Percentiles rank a stretch among this genome's conserved stretches.
phyloP scores from a whole-genome alignment of 2,329 filamentous ascomycete genomes.

The Phialemoniopsis sp. region DNA sequence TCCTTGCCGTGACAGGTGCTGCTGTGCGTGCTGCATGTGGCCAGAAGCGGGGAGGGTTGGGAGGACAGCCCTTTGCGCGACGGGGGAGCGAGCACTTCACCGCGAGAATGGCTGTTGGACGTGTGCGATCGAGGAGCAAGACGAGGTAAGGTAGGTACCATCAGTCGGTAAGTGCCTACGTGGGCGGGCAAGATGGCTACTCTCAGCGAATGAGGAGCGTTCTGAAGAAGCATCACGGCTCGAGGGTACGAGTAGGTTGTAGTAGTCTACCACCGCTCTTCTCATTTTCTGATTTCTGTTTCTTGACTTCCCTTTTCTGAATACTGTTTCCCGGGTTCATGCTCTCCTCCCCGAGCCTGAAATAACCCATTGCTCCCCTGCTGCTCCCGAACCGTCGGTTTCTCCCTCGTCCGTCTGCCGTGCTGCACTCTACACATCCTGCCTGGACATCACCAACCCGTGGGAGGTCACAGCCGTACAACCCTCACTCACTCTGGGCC shows the following conservation, averaged over 20 bases:
- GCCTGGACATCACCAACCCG: slow-evolving; percentile 3
- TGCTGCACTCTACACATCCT: not conserved
- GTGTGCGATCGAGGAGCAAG: not conserved
- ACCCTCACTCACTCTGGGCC: not conserved
- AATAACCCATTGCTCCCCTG: not conserved
- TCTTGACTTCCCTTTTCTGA: not conserved
- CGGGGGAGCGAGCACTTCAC: not conserved
- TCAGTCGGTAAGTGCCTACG: too few species aligned
- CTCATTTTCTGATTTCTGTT: not conserved
- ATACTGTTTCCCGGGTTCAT: too few species aligned
- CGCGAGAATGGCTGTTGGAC: not conserved
- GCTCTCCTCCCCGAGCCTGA: slow-evolving; percentile 1
- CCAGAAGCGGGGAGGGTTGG: not conserved
- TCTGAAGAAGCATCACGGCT: too few species aligned
- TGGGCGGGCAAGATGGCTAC: too few species aligned
- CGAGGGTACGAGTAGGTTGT: too few species aligned
- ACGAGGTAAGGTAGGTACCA: too few species aligned
- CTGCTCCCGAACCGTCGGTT: slow-evolving; percentile 1
- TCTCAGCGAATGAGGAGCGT: too few species aligned
- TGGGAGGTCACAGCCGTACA: not conserved
- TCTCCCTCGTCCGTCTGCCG: not conserved
- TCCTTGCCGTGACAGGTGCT: not conserved
- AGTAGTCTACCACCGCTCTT: too few species aligned
- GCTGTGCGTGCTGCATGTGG: not conserved
- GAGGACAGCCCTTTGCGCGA: not conserved